Conservation (phyloP, 768 basidiomycete species). For the Filobasidium wieringae region DNA sequence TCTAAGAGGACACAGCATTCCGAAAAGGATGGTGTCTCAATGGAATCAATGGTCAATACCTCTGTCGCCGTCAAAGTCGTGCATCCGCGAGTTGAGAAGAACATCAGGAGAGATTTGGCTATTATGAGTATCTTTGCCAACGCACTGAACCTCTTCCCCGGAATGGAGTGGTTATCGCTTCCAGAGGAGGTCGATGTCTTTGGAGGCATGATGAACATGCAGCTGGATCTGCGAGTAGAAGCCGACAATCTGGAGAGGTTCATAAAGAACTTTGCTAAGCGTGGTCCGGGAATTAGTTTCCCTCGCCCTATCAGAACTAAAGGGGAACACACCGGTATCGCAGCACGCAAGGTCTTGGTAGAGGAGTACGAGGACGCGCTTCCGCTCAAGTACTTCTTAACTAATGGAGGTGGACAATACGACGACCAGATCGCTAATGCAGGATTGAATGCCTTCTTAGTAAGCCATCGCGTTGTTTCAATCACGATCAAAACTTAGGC, state of each 20-base stretch:
- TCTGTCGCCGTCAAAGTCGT: slow-evolving; percentile 92
- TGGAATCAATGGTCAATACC: slow-evolving; percentile 36
- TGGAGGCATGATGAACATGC: slow-evolving; percentile 89
- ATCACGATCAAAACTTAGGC: background rate
- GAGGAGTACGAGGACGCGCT: slow-evolving; percentile 91
- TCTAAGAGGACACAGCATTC: slow-evolving; percentile 33
- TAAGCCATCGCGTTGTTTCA: slow-evolving; percentile 38
- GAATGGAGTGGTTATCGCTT: slow-evolving; percentile 91
- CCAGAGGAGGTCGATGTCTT: slow-evolving; percentile 92
- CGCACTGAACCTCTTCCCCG: slow-evolving; percentile 64
- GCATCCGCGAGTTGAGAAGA: slow-evolving; percentile 72
- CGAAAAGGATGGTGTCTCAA: background rate
- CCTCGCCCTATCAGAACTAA: slow-evolving; percentile 60
- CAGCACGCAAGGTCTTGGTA: slow-evolving; percentile 49
- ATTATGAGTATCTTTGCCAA: slow-evolving; percentile 92
- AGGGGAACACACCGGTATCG: background rate
- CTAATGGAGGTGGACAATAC: slow-evolving; percentile 82
- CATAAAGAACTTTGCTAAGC: slow-evolving; percentile 65
- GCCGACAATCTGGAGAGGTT: slow-evolving; percentile 75
- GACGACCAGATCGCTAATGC: slow-evolving; percentile 80
- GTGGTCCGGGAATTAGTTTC: slow-evolving; percentile 72
- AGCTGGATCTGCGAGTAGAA: slow-evolving; percentile 81
- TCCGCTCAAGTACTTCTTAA: slow-evolving; percentile 73
- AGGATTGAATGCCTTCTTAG: slow-evolving; percentile 89
- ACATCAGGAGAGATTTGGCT: slow-evolving; percentile 74